Percentiles rank a stretch among this genome's conserved stretches.
These are phyloP conservation scores for Ampelocalamus luodianensis DNA, from an alignment of 176 grass and related monocot genomes.

Conservation along the genomic window DNA sequence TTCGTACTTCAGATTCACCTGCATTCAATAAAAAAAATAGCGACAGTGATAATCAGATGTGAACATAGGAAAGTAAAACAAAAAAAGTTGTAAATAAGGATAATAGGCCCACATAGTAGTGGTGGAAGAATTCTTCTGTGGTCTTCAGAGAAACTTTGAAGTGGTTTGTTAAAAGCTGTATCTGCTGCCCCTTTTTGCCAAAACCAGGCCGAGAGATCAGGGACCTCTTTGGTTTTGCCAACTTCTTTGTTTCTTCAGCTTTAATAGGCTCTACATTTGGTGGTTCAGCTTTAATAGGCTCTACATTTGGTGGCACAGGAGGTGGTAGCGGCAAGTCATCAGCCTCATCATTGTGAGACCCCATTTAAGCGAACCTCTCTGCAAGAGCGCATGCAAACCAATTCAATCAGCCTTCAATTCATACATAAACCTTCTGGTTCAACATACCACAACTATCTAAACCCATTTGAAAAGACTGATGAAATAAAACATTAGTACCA, in stretches of 20 bases:
- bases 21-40: constrained; percentile 11
- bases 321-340: constrained; percentile 54
- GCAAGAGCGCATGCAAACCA: constrained; percentile 9
- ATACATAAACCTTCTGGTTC: neutral
- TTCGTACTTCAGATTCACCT: constrained; percentile 89
- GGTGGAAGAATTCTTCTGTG: constrained; percentile 61
- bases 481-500: neutral
- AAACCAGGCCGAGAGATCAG: constrained; percentile 54
- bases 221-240: constrained; percentile 52
- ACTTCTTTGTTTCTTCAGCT: constrained; percentile 36
- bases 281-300: constrained; percentile 37
- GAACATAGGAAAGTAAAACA: neutral
- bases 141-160: constrained; percentile 64
- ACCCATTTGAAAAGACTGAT: neutral
- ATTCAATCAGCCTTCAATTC: neutral
- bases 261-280: too few relatives aligned
- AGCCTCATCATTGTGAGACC: constrained; percentile 30
- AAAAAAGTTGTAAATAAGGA: neutral
- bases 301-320: constrained; percentile 26
- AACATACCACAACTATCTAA: neutral
- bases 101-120: constrained; percentile 62
- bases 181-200: constrained; percentile 53
- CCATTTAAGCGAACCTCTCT: constrained; percentile 46
- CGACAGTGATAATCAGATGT: neutral
- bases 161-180: constrained; percentile 64